These are phyloP conservation scores for Penicillium lagena DNA, from an alignment of 495 filamentous ascomycete species.

Conservation along the genomic window DNA sequence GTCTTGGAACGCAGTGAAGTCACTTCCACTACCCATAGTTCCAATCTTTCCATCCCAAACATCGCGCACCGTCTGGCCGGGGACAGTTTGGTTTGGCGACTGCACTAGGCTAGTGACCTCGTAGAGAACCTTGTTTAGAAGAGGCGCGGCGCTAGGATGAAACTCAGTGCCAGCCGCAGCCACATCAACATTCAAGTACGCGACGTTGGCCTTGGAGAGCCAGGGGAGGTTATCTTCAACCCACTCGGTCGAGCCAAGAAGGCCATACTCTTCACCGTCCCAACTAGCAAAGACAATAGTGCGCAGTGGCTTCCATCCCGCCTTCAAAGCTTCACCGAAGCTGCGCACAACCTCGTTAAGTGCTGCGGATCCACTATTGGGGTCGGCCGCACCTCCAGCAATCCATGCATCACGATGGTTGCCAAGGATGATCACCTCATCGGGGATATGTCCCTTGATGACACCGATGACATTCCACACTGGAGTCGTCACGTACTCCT, in stretches of 20 bases:
- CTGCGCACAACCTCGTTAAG: constrained; percentile 85
- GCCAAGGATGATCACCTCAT: constrained; percentile 84
- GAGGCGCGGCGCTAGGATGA: constrained; percentile 50
- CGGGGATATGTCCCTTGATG: constrained; percentile 79
- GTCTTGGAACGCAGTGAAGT: constrained; percentile 72
- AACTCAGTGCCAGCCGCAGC: constrained; percentile 50
- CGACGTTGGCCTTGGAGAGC: constrained; percentile 66
- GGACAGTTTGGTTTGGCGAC: constrained; percentile 65
- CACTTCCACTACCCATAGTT: constrained; percentile 65
- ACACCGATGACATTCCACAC: constrained; percentile 94
- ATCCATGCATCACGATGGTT: constrained; percentile 98
- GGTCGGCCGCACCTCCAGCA: constrained; percentile 77
- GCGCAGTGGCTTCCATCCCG: constrained; percentile 86
- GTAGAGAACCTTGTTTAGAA: constrained; percentile 73
- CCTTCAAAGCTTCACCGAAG: constrained; percentile 64
- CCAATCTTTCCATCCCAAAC: constrained; percentile 51
- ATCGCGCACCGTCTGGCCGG: constrained; percentile 61
- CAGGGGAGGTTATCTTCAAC: constrained; percentile 81
- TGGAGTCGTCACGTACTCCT: constrained; percentile 84
- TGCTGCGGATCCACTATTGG: constrained; percentile 83
- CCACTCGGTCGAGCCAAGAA: constrained; percentile 70
- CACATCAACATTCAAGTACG: constrained; percentile 69
- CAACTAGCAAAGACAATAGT: constrained; percentile 69
- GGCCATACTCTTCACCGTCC: constrained; percentile 70
- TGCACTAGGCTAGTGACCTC: constrained; percentile 62